Evolutionary conservation across 208 protist genomes (phyloP), one percentile per base, ranked within the genome.

Genomic region (Endotrypanum monterogeii): DNA sequence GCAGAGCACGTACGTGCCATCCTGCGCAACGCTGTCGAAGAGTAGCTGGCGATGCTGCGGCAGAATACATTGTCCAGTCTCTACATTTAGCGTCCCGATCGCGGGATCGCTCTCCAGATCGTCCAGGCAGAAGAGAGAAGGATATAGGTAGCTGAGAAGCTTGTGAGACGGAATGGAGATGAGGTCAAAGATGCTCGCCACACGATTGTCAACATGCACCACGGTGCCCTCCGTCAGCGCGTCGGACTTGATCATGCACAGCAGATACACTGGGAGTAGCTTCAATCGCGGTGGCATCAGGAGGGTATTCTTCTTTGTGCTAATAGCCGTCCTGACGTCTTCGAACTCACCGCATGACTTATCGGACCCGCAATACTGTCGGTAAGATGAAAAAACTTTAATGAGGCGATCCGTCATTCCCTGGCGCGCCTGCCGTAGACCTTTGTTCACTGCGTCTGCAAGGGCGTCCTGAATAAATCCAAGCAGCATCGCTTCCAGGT

Each of bases 221-320:
- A 77, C 30, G 9, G 89, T 94, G 67, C 91, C 94, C 50, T 89
- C 84, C 11, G 84, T 74, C 37, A 99, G 84, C 8, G 89, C 88
- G 61, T 94, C 83, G 3, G 89, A 89, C 67, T 97, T 96, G 55
- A 98, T 61, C 32, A 98, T 61, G 48, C 87, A 92, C 66, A 97
- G 77, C 54, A 86, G 68, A 76, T 94, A 98, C 28, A 98, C 80
- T 28, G 96, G 94, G 65, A 98, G 81, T 68, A 98, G 83, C 80
- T 98, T 97, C 65, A 99, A 84, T 2, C 90, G 84, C n/a, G 93
- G 88, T 11, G 98, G 98, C 86, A 99, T 89, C 25, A 98, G 83
- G 28, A 99, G 83, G 70, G 94, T 88, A 25, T 73, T 77, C 71
- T 73, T 79, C 39, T 84, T 84, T 20, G 74, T 70, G 4, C 69